Evolutionary conservation across 495 filamentous ascomycete genomes (phyloP).

Genomic region (Xylaria castorea): DNA sequence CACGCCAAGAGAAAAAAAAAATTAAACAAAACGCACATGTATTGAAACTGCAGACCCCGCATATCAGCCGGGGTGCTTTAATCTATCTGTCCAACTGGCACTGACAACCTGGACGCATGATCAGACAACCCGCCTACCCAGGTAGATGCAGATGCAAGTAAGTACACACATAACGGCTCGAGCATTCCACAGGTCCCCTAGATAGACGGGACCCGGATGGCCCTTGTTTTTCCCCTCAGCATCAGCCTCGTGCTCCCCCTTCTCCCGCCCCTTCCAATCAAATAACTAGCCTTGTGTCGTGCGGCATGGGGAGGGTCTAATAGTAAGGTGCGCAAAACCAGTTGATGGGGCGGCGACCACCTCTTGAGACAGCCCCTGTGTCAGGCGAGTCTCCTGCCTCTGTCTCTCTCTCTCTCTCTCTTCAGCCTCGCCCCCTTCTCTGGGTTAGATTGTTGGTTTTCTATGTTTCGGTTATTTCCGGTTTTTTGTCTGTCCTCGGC

Average conservation of each 20-base stretch:
- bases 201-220: background rate
- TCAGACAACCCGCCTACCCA: conserved; percentile 1
- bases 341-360: conserved; percentile 7
- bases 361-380: conserved; percentile 45
- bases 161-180: conserved; percentile 14
- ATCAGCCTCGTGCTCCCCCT: conserved; percentile 14
- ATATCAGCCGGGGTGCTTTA: conserved; percentile 14
- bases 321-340: background rate
- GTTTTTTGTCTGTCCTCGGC: conserved; percentile 12
- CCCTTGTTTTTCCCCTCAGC: conserved; percentile 6
- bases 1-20: conserved; percentile 10
- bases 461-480: conserved; percentile 30
- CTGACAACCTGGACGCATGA: conserved; percentile 11
- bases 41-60: conserved; percentile 18
- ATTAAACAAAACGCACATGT: conserved; percentile 2
- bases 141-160: conserved; percentile 4
- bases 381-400: conserved; percentile 34
- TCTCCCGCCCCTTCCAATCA: conserved; percentile 11
- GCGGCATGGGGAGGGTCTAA: background rate
- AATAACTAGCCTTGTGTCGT: conserved; percentile 8
- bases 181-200: conserved; percentile 2
- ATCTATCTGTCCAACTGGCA: conserved; percentile 15
- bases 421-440: conserved; percentile 35
- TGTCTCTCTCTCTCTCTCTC: too few relatives aligned
- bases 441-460: conserved; percentile 24